These are phyloP conservation scores for Neofusicoccum sp. DNA, from an alignment of 2,329 filamentous ascomycete genomes.

Conservation along the genomic window DNA sequence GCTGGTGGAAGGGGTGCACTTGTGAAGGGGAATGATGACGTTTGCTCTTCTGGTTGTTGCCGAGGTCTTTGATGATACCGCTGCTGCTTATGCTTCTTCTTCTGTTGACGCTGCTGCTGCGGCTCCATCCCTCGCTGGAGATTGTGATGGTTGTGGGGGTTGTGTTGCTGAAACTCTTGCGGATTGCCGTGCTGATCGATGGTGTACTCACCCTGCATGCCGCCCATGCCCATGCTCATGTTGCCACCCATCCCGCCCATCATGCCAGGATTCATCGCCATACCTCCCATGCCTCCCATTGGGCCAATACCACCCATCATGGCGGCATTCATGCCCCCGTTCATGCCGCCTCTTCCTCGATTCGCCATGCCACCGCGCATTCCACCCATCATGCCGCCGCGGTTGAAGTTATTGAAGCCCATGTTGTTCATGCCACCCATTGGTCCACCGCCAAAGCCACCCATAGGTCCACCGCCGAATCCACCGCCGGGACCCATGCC, in stretches of 20 bases:
- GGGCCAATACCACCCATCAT: constrained; percentile 38
- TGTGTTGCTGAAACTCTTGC: neutral
- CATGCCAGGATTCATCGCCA: constrained; percentile 46
- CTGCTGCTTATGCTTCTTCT: neutral
- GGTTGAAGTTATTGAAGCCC: constrained; percentile 36
- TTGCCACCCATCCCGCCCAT: constrained; percentile 26
- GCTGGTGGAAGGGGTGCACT: neutral
- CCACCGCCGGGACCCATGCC: constrained; percentile 47
- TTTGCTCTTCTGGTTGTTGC: neutral
- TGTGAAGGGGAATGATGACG: neutral
- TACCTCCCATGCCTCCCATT: constrained; percentile 43
- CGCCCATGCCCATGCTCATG: constrained; percentile 53
- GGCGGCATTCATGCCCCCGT: constrained; percentile 30
- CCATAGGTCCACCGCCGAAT: constrained; percentile 41
- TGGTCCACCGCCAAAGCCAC: constrained; percentile 21
- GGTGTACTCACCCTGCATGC: constrained; percentile 27
- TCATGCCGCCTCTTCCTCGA: constrained; percentile 37
- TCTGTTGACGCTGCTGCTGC: neutral
- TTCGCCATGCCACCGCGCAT: constrained; percentile 47
- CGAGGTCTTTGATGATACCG: neutral
- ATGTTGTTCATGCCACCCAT: constrained; percentile 31
- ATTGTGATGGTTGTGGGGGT: neutral
- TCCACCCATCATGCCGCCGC: constrained; percentile 40
- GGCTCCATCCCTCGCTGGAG: neutral
- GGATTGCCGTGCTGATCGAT: neutral